Percentiles rank a stretch among this genome's conserved stretches.
Evolutionary conservation across 768 basidiomycete genomes (phyloP).

Genomic region (Dacryopinax spathularia): DNA sequence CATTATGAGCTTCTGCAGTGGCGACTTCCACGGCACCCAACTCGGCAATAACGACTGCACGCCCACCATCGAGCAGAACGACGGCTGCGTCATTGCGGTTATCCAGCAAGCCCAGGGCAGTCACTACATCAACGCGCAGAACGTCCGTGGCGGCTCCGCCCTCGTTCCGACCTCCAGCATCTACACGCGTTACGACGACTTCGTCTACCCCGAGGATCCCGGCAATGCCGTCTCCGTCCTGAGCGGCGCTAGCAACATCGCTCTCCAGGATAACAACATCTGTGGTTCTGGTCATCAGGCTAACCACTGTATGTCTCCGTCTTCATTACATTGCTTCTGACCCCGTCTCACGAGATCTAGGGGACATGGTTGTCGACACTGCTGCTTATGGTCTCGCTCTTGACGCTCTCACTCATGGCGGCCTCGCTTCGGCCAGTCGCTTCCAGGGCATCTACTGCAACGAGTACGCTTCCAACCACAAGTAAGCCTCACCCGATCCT

Average conservation of each 20-base stretch:
- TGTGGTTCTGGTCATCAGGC: conserved; percentile 12
- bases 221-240: conserved; percentile 13
- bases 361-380: conserved; percentile 16
- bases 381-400: conserved; percentile 17
- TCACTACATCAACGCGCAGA: conserved; percentile 17
- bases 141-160: conserved; percentile 12
- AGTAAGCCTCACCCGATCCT: neutral
- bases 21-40: conserved; percentile 18
- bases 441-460: conserved; percentile 11
- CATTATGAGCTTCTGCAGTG: neutral
- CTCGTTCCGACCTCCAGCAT: conserved; percentile 18
- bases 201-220: conserved; percentile 16
- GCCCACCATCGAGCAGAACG: conserved; percentile 3
- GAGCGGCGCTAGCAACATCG: conserved; percentile 9
- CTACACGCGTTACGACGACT: conserved; percentile 18
- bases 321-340: neutral
- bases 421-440: neutral
- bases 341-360: neutral
- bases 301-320: conserved; percentile 11
- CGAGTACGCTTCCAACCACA: neutral
- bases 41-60: conserved; percentile 13
- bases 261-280: conserved; percentile 11
- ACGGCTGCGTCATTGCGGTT: conserved; percentile 8
- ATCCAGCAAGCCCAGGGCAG: conserved; percentile 18
- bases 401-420: conserved; percentile 15